phyloP scores from a whole-genome alignment of 164 flowering plant species.

The Kingdonia uniflora region DNA sequence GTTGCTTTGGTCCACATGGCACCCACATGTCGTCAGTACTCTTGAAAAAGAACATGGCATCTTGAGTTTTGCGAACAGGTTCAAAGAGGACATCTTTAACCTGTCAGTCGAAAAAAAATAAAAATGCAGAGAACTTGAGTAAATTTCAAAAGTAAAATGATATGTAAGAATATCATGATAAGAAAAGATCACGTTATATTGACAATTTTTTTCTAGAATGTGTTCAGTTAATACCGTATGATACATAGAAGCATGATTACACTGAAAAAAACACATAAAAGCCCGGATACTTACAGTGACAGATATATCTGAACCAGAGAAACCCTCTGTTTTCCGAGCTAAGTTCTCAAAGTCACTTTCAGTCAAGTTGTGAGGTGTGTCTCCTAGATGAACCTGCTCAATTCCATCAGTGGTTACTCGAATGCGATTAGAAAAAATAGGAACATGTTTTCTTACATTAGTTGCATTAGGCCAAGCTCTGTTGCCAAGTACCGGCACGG shows the following conservation, averaged over 20 bases:
- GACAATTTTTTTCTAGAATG: too few relatives aligned
- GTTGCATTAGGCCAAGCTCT: too few relatives aligned
- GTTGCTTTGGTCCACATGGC: slow-evolving; percentile 96
- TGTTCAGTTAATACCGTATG: too few relatives aligned
- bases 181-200: background rate
- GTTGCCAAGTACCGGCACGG: too few relatives aligned
- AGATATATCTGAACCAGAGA: slow-evolving; percentile 91
- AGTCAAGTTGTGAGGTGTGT: slow-evolving; percentile 84
- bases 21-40: slow-evolving; percentile 59
- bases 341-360: slow-evolving; percentile 84
- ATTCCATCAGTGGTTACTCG: slow-evolving; percentile 1
- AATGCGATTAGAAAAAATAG: background rate
- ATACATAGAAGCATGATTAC: too few relatives aligned
- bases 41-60: slow-evolving; percentile 84
- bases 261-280: background rate
- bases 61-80: slow-evolving; percentile 97
- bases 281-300: slow-evolving; percentile 69
- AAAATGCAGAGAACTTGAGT: background rate
- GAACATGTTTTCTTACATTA: background rate
- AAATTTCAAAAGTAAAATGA: background rate
- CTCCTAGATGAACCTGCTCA: slow-evolving; percentile 92
- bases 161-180: too few relatives aligned
- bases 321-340: slow-evolving; percentile 81
- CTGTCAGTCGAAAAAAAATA: slow-evolving; percentile 29
- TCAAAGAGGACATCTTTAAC: slow-evolving; percentile 95